Conservation (phyloP, 116 monocot genomes). For the Zostera marina region DNA sequence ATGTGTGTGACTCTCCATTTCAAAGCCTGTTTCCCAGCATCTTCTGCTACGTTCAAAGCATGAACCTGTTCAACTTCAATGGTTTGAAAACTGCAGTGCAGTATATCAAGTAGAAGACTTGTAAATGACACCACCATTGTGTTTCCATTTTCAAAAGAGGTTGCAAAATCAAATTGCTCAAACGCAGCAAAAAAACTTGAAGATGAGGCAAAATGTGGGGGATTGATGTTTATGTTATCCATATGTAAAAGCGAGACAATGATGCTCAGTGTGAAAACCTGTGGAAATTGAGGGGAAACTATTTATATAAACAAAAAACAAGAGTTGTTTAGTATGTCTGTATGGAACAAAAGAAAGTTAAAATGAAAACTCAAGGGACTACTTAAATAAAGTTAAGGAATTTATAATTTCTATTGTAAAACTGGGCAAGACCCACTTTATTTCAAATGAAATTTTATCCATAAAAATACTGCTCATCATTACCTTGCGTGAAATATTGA, state of each 20-base stretch:
- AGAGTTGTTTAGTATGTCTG: neutral
- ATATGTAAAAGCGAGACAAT: constrained; percentile 52
- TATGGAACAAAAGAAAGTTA: neutral
- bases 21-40: constrained; percentile 41
- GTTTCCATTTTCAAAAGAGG: constrained; percentile 31
- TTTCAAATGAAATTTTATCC: neutral
- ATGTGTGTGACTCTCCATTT: constrained; percentile 74
- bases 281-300: neutral
- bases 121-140: constrained; percentile 47
- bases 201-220: constrained; percentile 6
- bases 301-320: too few relatives aligned
- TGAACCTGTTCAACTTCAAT: constrained; percentile 23
- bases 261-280: constrained; percentile 80
- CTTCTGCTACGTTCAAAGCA: constrained; percentile 10
- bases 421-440: too few relatives aligned
- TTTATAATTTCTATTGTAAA: neutral
- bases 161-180: constrained; percentile 14
- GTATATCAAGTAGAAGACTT: constrained; percentile 47
- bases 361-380: neutral
- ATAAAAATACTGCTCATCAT: neutral
- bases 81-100: constrained; percentile 41
- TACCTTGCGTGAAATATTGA: constrained; percentile 59
- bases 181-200: constrained; percentile 14
- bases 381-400: neutral
- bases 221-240: constrained; percentile 40